Evolutionary conservation across 306 rosid genomes (phyloP), one percentile per base, ranked within the genome.

Genomic region (Sicyos edulis): DNA sequence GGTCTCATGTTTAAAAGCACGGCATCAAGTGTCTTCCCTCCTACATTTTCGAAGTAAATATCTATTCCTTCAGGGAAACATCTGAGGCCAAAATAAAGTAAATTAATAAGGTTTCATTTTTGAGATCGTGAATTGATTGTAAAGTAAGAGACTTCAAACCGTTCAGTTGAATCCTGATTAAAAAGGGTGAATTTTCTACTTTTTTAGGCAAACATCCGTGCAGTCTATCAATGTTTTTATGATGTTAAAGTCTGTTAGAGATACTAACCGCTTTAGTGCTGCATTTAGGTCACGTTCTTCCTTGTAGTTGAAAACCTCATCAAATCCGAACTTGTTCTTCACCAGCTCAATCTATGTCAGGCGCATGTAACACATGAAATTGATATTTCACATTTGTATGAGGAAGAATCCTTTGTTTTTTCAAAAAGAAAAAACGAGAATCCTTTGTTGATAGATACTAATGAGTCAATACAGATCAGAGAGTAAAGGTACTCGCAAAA

Each of bases 21-120:
- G 4, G 84, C 79, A 74, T 81, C 84, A 7, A 81, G 74, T 66
- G 63, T 81, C 55, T 63, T 70, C 37, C 84, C 84, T 40, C 84
- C 84, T 54, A 77, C 81, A 42, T 65, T 65, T 20, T 65, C 71
- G 10, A 65, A 65, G 71, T 65, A 65, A 19, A 65, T 19, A 42
- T 65, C 71, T n/a, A 65, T 65, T 11, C 71, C 71, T 65, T 65
- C 71, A 44, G 71, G 54, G 71, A 65, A 65, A 53, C 32, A 65
- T 12, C 71, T 65, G 71, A 32, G 9, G 20, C 10, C n/a, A 40
- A 62, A 62, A 62, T n/a, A 34, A 34, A 21, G 40, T 61, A n/a
- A 3, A 61, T 13, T 12, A 4, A 26, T 13, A 34, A 34, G 6
- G 49, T 62, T 37, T 11, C 22, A 16, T 32, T 32, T 19, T 29